Percentiles rank a stretch among this genome's conserved stretches.
phyloP scores from a whole-genome alignment of 2,329 filamentous ascomycete genomes.

The Thielaviopsis punctulata region DNA sequence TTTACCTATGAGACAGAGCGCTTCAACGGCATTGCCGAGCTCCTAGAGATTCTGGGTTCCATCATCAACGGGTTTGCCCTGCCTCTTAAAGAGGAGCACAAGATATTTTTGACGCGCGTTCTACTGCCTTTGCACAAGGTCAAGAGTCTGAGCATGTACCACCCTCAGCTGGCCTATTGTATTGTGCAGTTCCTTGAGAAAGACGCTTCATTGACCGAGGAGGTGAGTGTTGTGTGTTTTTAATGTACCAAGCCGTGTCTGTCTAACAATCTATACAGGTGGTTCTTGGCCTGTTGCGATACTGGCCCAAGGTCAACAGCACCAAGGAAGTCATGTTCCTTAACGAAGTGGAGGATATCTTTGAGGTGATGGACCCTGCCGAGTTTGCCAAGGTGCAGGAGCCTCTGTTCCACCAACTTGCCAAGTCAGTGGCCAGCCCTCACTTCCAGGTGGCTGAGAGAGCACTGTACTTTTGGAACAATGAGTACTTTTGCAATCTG shows the following conservation, averaged over 20 bases:
- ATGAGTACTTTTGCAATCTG: slow-evolving; percentile 98
- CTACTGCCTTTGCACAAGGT: slow-evolving; percentile 91
- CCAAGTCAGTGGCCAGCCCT: slow-evolving; percentile 93
- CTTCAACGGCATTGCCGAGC: slow-evolving; percentile 94
- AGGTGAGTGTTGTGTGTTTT: slow-evolving; percentile 37
- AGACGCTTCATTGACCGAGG: slow-evolving; percentile 90
- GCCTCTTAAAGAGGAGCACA: slow-evolving; percentile 95
- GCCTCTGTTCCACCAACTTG: slow-evolving; percentile 88
- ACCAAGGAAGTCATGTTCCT: slow-evolving; percentile 99
- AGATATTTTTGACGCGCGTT: slow-evolving; percentile 87
- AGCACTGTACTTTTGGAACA: slow-evolving; percentile 99
- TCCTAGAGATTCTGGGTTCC: slow-evolving; percentile 89
- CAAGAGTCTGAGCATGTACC: slow-evolving; percentile 99
- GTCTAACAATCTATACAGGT: slow-evolving; percentile 38
- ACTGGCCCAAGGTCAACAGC: slow-evolving; percentile 99
- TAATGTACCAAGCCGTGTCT: background rate
- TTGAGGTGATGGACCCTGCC: slow-evolving; percentile 97
- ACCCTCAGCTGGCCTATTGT: slow-evolving; percentile 93
- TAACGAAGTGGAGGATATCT: slow-evolving; percentile 98
- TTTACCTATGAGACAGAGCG: slow-evolving; percentile 97
- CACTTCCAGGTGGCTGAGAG: slow-evolving; percentile 98
- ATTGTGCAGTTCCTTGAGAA: slow-evolving; percentile 98
- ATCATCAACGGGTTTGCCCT: slow-evolving; percentile 98
- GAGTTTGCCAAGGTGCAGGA: slow-evolving; percentile 99
- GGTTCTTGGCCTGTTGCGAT: slow-evolving; percentile 80